Evolutionary conservation across 1,284 basidiomycete genomes (phyloP), one percentile per base, ranked within the genome.

Genomic region (Ganoderma resinaceum): DNA sequence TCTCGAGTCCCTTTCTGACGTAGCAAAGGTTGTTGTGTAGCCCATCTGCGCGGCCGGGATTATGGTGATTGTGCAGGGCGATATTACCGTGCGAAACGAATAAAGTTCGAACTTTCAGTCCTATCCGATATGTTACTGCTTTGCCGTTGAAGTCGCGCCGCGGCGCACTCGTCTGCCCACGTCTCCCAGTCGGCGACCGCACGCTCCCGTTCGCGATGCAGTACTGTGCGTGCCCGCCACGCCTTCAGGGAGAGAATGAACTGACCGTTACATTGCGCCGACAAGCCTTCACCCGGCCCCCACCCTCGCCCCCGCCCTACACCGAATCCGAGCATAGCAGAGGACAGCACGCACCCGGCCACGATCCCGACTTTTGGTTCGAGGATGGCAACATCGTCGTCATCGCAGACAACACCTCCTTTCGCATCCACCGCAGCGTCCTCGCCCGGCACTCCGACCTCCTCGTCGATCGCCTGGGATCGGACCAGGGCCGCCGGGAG

Each of bases 341-440:
- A 23, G 26, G 31, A 9, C 35, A 42, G 23, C 14, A 63, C 3
- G 37, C 20, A 11, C 49, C 55, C 20, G 31, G 29, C 20, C 49
- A 52, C 9, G 62, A 63, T 40, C 35, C 49, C 11, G 63, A 65
- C 26, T 40, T 59, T 14, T 65, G 63, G 63, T 65, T 65, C 40
- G 55, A 58, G n/a, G 63, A 65, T 40, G 55, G 63, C 38, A 65
- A 65, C 40, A 12, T 65, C 43, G 55, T 65, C 26, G 12, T 65
- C 29, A 31, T 59, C 55, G 63, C 63, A 7, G 37, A 58, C 12
- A 7, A 11, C 3, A 43, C 40, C 18, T n/a, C 26, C 18, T 65
- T 65, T 23, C 63, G 63, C 20, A 35, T 65, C 40, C 63, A 65
- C 40, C 53, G 40, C 11, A 37, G 63, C 20, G 37, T 59, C 6